Evolutionary conservation across 2,329 filamentous ascomycete genomes (phyloP), one percentile per base, ranked within the genome.

Genomic region (Cadophora sp.): DNA sequence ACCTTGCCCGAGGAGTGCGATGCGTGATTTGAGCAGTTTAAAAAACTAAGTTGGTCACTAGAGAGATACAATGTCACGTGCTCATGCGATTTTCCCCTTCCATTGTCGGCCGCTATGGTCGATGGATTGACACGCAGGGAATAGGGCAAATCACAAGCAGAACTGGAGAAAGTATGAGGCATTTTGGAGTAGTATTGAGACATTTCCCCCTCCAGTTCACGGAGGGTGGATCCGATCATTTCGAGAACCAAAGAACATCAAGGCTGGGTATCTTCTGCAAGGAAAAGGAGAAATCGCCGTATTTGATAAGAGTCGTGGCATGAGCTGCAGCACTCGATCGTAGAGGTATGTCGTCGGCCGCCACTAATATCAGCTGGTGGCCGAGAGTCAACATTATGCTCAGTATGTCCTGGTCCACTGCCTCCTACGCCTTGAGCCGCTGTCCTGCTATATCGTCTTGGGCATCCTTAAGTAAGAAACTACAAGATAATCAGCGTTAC

Each of bases 381-480:
- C 20, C 22, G 61, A 39, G 20, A 22, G 59, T 67, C 27, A 61
- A 60, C 27, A 66, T 60, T 51, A 56, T 27, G 9, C 22, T 59
- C 2, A n/a, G 4, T 39, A 20, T 9, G 14, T 24, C 22, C 45
- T 18, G 7, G n/a, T 24, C 41, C 22, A 47, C 18, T 22, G 2
- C 18, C 22, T 11, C 30, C 65, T 71, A 77, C 91, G 89, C 87
- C 80, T 97, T 97, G 66, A 93, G 80, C 74, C 92, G 85, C 74
- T 89, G 85, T 69, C 85, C 86, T 50, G 91, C 87, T 73, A 97
- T 85, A 74, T 97, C 94, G 74, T 96, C 91, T 75, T 91, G 87
- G 4, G 93, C 88, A 78, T 97, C 94, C 79, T 89, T 94, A 69
- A 97, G 82, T 69, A 98, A 81, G 79, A 97, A 98, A 75, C 94